Evolutionary conservation across 2,329 filamentous ascomycete species (phyloP), one percentile per base, ranked within the genome.

Genomic region (Didymella sp.): DNA sequence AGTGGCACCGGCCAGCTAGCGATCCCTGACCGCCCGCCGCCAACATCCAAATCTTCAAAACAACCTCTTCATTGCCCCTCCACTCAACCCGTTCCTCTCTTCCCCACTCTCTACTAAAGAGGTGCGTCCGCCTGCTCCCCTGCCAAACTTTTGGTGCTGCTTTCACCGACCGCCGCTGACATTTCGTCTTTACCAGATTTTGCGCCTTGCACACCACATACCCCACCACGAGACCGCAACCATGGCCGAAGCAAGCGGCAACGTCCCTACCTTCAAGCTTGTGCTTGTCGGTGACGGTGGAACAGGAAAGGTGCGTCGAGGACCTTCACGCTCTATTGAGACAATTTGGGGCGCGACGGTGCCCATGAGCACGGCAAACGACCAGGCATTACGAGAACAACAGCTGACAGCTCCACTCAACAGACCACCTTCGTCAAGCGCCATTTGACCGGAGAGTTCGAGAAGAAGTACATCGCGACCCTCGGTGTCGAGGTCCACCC

Each of bases 371-470:
- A 48, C 28, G n/a, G 17, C 48, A 57, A 49, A 48, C 53, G 31
- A 50, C 25, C 19, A 44, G 43, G 30, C 49, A 28, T 30, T n/a
- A 42, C 24, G 21, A 44, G 28, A 50, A 44, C 28, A 17, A 28
- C 25, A 56, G 57, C 73, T 76, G 66, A 76, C 68, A 41, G 47
- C 22, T 22, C 38, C 37, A 41, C 47, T 27, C 37, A 33, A 68
- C 77, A 99, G 95, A 99, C 95, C 79, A 99, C 95, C 78, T 99
- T 99, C 82, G 95, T 99, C 86, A 99, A 99, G 90, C 95, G 95
- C 78, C 95, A 99, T 84, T 87, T 98, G 88, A 99, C 95, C 78
- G 95, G 95, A 80, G 95, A 99, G 81, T 99, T 99, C 79, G 95
- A 99, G 85, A 99, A 99, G 90, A 99, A 98, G 86, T 99, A 99